Evolutionary conservation across 345 rosid genomes (phyloP).

Genomic region (Salix viminalis): DNA sequence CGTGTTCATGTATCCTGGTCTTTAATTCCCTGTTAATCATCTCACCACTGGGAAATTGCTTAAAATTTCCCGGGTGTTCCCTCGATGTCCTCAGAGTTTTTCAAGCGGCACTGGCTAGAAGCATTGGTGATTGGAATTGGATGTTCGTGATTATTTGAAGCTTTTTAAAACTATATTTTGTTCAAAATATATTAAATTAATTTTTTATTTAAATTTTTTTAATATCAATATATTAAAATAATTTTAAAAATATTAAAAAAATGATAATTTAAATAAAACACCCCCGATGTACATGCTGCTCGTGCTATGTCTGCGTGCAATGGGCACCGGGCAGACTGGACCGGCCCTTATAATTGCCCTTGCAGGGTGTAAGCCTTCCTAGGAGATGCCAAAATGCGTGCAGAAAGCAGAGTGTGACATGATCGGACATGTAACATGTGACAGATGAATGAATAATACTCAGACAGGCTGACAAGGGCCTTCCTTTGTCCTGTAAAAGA

Average conservation of each 20-base stretch:
- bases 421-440: slow-evolving; percentile 26
- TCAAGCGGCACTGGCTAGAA: neutral
- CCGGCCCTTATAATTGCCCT: neutral
- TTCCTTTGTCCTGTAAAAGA: neutral
- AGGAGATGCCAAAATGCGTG: slow-evolving; percentile 14
- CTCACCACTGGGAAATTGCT: neutral
- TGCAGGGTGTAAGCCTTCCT: neutral
- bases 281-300: neutral
- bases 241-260: too few relatives aligned
- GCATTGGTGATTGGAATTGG: neutral
- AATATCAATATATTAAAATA: too few relatives aligned
- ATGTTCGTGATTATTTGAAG: too few relatives aligned
- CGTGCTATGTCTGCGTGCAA: neutral
- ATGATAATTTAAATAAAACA: too few relatives aligned
- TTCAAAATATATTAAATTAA: too few relatives aligned
- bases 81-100: neutral
- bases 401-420: neutral
- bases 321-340: neutral
- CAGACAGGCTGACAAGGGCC: slow-evolving; percentile 5
- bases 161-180: too few relatives aligned
- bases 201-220: too few relatives aligned
- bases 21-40: neutral
- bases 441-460: slow-evolving; percentile 14
- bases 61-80: neutral
- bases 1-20: neutral